Conservation (phyloP, 2,329 filamentous ascomycete species). For the Lachnellula subtilissima region DNA sequence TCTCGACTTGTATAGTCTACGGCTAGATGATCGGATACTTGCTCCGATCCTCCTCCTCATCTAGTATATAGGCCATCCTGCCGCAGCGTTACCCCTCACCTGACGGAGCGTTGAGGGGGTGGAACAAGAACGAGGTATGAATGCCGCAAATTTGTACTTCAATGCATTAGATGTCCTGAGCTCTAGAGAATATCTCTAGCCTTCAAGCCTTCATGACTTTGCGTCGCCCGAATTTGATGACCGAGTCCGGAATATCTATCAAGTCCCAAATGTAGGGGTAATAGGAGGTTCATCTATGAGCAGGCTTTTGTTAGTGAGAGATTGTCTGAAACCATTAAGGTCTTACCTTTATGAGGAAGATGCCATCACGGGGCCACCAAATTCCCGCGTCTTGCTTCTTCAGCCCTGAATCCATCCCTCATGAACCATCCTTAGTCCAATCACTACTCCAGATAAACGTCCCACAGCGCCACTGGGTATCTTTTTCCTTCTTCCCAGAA, state of each 20-base stretch:
- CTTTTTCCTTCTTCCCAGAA: conserved; percentile 76
- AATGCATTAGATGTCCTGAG: too few relatives aligned
- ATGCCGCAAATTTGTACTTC: too few relatives aligned
- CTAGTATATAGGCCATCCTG: too few relatives aligned
- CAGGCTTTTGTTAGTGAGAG: background rate
- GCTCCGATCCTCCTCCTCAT: too few relatives aligned
- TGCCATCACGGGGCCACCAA: background rate
- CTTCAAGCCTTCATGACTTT: background rate
- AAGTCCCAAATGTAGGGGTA: background rate
- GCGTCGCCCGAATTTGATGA: background rate
- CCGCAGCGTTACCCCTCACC: too few relatives aligned
- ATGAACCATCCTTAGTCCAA: conserved; percentile 18
- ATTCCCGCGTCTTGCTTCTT: background rate
- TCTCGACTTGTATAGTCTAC: too few relatives aligned
- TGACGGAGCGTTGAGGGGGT: too few relatives aligned
- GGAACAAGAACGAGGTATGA: too few relatives aligned
- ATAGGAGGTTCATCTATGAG: background rate
- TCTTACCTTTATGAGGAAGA: background rate
- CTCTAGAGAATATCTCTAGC: too few relatives aligned
- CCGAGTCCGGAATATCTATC: background rate
- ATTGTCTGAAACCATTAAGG: background rate
- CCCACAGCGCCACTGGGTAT: conserved; percentile 79
- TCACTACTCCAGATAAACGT: conserved; percentile 61
- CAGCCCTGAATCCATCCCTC: background rate
- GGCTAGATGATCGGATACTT: too few relatives aligned